A percentile compares a stretch with the other conserved stretches of the same genome.
Conservation (phyloP, 2,329 filamentous ascomycete genomes). For the Paecilomyces sp. region DNA sequence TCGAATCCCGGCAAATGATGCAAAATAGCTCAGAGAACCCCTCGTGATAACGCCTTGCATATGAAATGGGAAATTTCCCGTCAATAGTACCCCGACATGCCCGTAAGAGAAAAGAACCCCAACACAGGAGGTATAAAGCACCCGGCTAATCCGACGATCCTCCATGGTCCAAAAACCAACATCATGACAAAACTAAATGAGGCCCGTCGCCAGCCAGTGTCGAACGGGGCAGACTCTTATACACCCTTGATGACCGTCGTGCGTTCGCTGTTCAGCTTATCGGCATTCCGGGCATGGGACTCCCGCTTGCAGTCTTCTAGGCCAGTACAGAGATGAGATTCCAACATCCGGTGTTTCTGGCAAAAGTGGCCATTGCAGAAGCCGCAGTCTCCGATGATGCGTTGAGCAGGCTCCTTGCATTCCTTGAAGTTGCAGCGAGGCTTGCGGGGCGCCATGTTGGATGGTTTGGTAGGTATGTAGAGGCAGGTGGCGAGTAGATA, state of each 20-base stretch:
- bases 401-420: slow-evolving; percentile 80
- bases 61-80: neutral
- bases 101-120: neutral
- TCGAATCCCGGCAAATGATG: slow-evolving; percentile 8
- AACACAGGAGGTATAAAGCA: neutral
- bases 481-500: slow-evolving; percentile 2
- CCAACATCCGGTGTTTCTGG: slow-evolving; percentile 85
- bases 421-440: slow-evolving; percentile 80
- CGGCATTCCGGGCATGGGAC: slow-evolving; percentile 86
- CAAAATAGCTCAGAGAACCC: slow-evolving; percentile 12
- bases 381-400: slow-evolving; percentile 91
- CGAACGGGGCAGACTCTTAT: slow-evolving; percentile 35
- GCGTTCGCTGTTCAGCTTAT: slow-evolving; percentile 84
- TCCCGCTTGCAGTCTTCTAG: slow-evolving; percentile 98
- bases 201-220: neutral
- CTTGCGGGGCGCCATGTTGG: slow-evolving; percentile 44
- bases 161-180: neutral
- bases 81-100: neutral
- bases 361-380: slow-evolving; percentile 95
- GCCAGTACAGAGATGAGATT: slow-evolving; percentile 88
- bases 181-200: neutral
- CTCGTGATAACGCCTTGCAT: slow-evolving; percentile 20
- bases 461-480: slow-evolving; percentile 1
- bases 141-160: slow-evolving; percentile 1
- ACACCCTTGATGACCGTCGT: slow-evolving; percentile 92